Evolutionary conservation across 495 filamentous ascomycete genomes (phyloP).

Genomic region (Penicillium flavigenum): DNA sequence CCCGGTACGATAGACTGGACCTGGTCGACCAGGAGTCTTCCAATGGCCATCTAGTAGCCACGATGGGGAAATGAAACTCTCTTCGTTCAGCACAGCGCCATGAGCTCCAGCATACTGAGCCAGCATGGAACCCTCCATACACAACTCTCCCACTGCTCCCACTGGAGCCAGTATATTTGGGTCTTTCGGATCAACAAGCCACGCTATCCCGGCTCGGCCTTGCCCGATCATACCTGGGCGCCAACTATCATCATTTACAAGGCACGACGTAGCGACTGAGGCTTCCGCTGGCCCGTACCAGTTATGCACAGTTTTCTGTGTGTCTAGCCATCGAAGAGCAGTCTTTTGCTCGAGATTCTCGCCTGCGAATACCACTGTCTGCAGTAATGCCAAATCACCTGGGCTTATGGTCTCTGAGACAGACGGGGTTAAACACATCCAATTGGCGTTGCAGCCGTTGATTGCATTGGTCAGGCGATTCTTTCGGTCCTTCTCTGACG

Average conservation of each 20-base stretch:
- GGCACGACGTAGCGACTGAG: not conserved
- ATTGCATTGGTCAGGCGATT: not conserved
- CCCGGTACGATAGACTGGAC: not conserved
- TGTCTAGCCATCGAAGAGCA: not conserved
- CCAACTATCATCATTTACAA: not conserved
- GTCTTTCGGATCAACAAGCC: not conserved
- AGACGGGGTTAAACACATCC: not conserved
- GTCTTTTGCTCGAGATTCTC: not conserved
- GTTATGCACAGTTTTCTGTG: not conserved
- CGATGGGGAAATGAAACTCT: not conserved
- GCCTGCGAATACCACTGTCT: not conserved
- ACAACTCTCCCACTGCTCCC: not conserved
- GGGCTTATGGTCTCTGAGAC: not conserved
- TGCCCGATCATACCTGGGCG: not conserved
- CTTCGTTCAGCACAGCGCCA: not conserved
- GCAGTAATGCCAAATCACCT: not conserved
- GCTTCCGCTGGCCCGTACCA: not conserved
- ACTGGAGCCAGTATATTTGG: not conserved
- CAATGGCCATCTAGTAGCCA: not conserved
- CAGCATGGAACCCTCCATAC: not conserved
- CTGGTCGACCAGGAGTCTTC: not conserved
- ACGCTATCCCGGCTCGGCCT: not conserved
- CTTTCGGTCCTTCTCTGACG: not conserved
- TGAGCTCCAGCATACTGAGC: not conserved
- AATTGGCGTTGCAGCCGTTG: not conserved